Base-by-base conservation (phyloP, 495 filamentous ascomycete genomes). In the Entonaema liquescens region DNA sequence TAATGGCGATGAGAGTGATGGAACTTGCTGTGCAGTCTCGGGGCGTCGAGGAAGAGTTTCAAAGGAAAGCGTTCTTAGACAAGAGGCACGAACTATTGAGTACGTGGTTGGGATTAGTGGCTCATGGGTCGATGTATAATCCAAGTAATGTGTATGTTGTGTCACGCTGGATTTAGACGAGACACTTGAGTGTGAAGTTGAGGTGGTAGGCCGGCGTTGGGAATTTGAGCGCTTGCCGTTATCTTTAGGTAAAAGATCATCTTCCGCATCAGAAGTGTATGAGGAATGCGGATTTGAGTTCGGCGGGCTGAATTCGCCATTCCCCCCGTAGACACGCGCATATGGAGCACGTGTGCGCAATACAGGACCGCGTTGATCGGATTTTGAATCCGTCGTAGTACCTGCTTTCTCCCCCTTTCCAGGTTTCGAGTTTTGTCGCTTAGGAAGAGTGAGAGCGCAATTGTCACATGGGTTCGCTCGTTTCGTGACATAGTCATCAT, bases 91-190 rank as follows among this genome's bases (percentile, higher is more conserved):
- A 31, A 97, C 86, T 26, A 94, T 87, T 19, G 94, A 91, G 77
- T 93, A 97, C n/a, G 91, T 90, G 4, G 83, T 80, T 12, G 91
- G 86, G n/a, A 89, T 86, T 0, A 90, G 82, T 6, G 94, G 92
- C 29, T 92, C 92, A 69, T 92, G 90, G 1, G 92, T 93, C 1
- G 94, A 94, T 38, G 94, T 89, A 76, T 95, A 97, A 76, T 93
- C 93, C 38, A 96, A 80, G 42, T 90, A 91, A 74, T 97, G 94
- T 1, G 88, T 89, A 74, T 98, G 94, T 17, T 86, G 86, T 75
- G 92, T 90, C 26, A 82, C 76, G 64, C 71, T 79, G 23, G 75
- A 79, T 61, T 73, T 74, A 21, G 83, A 84, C 40, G 81, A 83
- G 33, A 74, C 75, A 55, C 78, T 86, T 25, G 82, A 83, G n/a